Evolutionary conservation across 768 basidiomycete species (phyloP), one percentile per base, ranked within the genome.

Genomic region (Tephrocybe sp.): DNA sequence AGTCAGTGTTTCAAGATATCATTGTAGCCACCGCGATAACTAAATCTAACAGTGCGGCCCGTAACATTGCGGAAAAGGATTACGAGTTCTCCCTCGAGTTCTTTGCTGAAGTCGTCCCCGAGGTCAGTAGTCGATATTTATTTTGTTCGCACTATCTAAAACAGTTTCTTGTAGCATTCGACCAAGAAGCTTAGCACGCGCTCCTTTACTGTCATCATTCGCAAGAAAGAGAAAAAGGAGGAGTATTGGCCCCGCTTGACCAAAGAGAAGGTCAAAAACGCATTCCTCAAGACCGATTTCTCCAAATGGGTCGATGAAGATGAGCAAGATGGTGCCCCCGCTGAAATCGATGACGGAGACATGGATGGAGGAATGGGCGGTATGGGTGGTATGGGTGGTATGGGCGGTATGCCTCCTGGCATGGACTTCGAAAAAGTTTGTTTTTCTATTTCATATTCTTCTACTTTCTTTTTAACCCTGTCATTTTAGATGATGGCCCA

Each of bases 241-340:
- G 96, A 93, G 59, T 98, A 80, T 70, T 98, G 96, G 96, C 90
- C 92, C 20, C 82, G 95, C 51, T 75, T 98, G 45, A 93, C 90
- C 41, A 93, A 96, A 69, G 89, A 89, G 53, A 95, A 93, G 69
- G 63, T 80, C 53, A 90, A 80, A 70, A 83, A 77, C 45, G 74
- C 84, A 51, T 95, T 82, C 71, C 73, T 98, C 69, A 98, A 97
- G 79, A 97, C 93, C 39, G 92, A 98, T 69, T 98, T 98, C 67
- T 76, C 76, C 58, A 96, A 90, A 73, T 98, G 94, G 94, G 87
- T 89, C 36, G 95, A 98, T 63, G 95, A 98, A 73, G 96, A 98
- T 65, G 95, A 98, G 66, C 96, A 98, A 71, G 88, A 90, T 35
- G 87, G 76, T 45, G 78, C 67, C 1, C 63, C 56, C 8, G 52